Conservation (phyloP, 1,284 basidiomycete genomes). For the Cutaneotrichosporon sp. region DNA sequence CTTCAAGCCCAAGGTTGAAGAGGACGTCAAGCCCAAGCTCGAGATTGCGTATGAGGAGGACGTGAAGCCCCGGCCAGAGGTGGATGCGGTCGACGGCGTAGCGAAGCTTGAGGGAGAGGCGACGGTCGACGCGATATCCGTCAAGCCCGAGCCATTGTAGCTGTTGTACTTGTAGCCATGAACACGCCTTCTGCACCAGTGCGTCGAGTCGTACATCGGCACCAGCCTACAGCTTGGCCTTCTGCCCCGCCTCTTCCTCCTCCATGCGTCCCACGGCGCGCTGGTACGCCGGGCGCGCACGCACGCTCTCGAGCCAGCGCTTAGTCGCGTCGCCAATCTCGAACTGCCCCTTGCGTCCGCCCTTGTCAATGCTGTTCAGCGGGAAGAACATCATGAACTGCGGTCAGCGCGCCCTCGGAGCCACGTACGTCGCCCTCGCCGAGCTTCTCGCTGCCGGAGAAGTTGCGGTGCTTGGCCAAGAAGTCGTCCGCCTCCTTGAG, state of each 20-base stretch:
- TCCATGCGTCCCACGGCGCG: slow-evolving; percentile 13
- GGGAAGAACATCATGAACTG: slow-evolving; percentile 26
- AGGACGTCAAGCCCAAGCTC: slow-evolving; percentile 28
- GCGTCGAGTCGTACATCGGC: background rate
- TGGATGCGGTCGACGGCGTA: background rate
- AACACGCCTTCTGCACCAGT: background rate
- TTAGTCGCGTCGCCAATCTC: slow-evolving; percentile 14
- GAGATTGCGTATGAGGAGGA: slow-evolving; percentile 55
- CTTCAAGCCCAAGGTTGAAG: background rate
- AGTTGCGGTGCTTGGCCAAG: slow-evolving; percentile 31
- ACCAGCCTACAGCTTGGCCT: slow-evolving; percentile 12
- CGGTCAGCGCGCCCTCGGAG: background rate
- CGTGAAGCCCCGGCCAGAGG: background rate
- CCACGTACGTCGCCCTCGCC: slow-evolving; percentile 46
- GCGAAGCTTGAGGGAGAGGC: background rate
- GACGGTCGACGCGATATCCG: background rate
- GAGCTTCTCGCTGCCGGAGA: slow-evolving; percentile 37
- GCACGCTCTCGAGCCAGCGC: slow-evolving; percentile 18
- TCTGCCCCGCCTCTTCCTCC: slow-evolving; percentile 14
- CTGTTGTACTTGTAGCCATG: background rate
- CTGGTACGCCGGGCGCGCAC: slow-evolving; percentile 15
- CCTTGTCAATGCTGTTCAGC: slow-evolving; percentile 9
- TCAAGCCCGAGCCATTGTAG: slow-evolving; percentile 5
- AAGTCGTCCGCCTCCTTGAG: slow-evolving; percentile 35
- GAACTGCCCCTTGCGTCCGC: background rate